phyloP scores from a whole-genome alignment of 2,329 filamentous ascomycete species.

The Cercospora janseana region DNA sequence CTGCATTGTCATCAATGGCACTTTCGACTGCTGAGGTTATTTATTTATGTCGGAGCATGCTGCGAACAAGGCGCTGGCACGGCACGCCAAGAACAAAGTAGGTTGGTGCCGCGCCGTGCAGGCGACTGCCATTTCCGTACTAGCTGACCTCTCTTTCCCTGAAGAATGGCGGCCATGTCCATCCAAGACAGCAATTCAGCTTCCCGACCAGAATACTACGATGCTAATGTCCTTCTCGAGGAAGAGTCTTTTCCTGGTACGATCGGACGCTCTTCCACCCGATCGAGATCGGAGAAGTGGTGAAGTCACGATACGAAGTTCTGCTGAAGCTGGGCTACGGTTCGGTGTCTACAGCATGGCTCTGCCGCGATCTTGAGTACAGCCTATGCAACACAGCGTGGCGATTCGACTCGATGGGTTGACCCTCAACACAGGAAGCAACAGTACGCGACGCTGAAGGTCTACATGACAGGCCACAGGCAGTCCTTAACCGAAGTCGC shows the following conservation, averaged over 20 bases:
- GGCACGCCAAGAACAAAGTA: too few relatives aligned
- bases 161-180: too few relatives aligned
- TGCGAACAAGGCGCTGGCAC: too few relatives aligned
- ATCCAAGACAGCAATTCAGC: neutral
- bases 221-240: neutral
- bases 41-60: too few relatives aligned
- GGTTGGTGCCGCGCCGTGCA: too few relatives aligned
- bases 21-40: too few relatives aligned
- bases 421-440: neutral
- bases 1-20: too few relatives aligned
- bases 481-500: neutral
- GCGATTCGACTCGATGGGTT: neutral
- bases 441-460: neutral
- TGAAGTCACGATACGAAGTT: constrained; percentile 37
- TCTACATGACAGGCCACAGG: neutral
- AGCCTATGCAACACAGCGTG: neutral
- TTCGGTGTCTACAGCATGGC: constrained; percentile 43
- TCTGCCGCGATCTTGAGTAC: constrained; percentile 38
- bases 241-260: constrained; percentile 7
- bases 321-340: constrained; percentile 46
- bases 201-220: neutral
- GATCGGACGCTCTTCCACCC: constrained; percentile 29
- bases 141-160: too few relatives aligned
- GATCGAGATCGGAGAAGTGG: constrained; percentile 36
- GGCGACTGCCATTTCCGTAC: too few relatives aligned